phyloP scores from a whole-genome alignment of 495 filamentous ascomycete species.

The Xylaria bambusicola region DNA sequence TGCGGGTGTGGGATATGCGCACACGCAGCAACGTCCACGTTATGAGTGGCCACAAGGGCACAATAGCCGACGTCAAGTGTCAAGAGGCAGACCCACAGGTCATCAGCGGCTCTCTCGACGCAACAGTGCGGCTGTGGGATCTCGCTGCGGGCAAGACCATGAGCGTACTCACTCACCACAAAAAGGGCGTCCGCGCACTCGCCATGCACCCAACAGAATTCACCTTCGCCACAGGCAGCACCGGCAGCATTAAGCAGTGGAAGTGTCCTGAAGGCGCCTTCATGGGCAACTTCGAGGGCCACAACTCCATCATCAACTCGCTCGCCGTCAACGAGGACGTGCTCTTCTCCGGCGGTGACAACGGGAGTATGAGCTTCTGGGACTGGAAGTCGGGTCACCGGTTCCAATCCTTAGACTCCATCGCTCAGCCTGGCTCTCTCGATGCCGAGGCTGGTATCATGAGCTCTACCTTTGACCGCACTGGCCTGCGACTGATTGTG shows the following conservation, averaged over 20 bases:
- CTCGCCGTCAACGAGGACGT: conserved; percentile 93
- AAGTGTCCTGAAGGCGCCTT: conserved; percentile 97
- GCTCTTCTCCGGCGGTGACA: conserved; percentile 92
- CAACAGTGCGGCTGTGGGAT: conserved; percentile 94
- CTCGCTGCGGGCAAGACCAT: conserved; percentile 94
- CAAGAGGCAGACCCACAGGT: conserved; percentile 97
- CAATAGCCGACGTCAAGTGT: conserved; percentile 83
- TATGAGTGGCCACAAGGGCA: conserved; percentile 83
- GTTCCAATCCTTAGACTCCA: conserved; percentile 85
- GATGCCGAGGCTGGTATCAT: conserved; percentile 95
- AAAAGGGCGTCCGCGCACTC: conserved; percentile 90
- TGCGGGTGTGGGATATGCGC: conserved; percentile 98
- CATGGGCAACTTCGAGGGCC: conserved; percentile 99
- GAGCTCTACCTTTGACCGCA: conserved; percentile 86
- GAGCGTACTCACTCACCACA: conserved; percentile 96
- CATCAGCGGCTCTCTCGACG: conserved; percentile 86
- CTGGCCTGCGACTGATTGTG: conserved; percentile 84
- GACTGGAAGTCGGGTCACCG: conserved; percentile 97
- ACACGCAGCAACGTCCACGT: conserved; percentile 95
- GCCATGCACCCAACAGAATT: conserved; percentile 89
- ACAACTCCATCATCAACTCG: conserved; percentile 95
- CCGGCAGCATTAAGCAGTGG: conserved; percentile 97
- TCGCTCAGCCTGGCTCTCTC: conserved; percentile 89
- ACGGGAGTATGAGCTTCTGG: conserved; percentile 97
- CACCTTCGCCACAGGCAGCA: conserved; percentile 91